These are phyloP conservation scores for Puccinellia tenuiflora DNA, from an alignment of 176 grass and related monocot species.

Conservation along the genomic window DNA sequence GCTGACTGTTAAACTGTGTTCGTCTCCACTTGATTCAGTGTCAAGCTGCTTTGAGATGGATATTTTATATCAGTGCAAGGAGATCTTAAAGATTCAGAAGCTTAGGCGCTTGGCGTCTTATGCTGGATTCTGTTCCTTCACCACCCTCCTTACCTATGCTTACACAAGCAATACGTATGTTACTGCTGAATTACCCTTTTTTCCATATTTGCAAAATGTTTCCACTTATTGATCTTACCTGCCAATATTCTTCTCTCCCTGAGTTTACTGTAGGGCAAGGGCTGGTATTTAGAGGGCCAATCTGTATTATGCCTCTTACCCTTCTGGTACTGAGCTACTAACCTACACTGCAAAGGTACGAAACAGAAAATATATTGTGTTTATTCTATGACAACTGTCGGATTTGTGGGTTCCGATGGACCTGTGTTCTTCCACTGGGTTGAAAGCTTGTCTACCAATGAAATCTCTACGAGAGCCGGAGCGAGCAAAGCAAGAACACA, in stretches of 20 bases:
- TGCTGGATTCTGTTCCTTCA: constrained; percentile 76
- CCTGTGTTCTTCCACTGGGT: too few relatives aligned
- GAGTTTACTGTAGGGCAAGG: constrained; percentile 47
- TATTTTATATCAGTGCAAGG: constrained; percentile 60
- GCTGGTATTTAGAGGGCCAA: constrained; percentile 75
- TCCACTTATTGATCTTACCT: neutral
- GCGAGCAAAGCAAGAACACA: too few relatives aligned
- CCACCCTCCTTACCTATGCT: constrained; percentile 62
- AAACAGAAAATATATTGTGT: neutral
- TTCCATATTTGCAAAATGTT: constrained; percentile 7
- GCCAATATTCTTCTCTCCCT: neutral
- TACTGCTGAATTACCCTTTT: neutral
- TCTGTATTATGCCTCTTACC: constrained; percentile 82
- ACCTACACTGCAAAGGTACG: constrained; percentile 79
- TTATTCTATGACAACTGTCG: neutral
- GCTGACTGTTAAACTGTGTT: neutral
- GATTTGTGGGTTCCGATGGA: too few relatives aligned
- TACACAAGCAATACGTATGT: constrained; percentile 77
- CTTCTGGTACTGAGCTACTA: constrained; percentile 73
- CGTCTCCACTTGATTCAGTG: neutral
- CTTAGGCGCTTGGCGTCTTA: constrained; percentile 60
- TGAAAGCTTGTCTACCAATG: too few relatives aligned
- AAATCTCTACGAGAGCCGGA: too few relatives aligned
- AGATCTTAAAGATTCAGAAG: constrained; percentile 75
- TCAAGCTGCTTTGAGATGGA: constrained; percentile 36